Base-by-base conservation (phyloP, 2,329 filamentous ascomycete species). In the Claviceps purpurea region DNA sequence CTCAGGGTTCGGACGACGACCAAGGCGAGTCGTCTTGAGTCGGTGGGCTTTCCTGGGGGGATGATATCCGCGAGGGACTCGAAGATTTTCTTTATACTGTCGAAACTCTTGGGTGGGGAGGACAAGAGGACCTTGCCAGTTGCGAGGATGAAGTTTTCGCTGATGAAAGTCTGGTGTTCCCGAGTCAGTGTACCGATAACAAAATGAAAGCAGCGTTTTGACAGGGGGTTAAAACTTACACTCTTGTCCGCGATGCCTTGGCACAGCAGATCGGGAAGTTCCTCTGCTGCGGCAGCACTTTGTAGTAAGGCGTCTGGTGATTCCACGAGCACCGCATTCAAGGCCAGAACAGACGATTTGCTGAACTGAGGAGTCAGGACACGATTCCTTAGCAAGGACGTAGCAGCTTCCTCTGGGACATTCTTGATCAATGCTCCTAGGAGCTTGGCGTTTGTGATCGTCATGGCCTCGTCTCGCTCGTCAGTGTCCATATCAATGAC, bases 341-440 rank as follows among this genome's bases (percentile, higher is more conserved):
- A 77, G 4, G 87, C 86, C 43, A 98, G 76, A 4, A 94, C 79
- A 0, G 91, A 95, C 0, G 88, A 77, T 59, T 84, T 84, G 58
- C 75, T 90, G 61, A 87, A 84, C 54, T 89, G 78, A 7, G 80
- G 76, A 5, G 85, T 85, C 49, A 95, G 75, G n/a, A 93, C 86
- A 24, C 91, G 82, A 60, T 83, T 84, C 70, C 82, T 86, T 50
- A 79, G 68, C 52, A 80, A 62, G 14, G 62, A 62, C 16, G 71
- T 67, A 2, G 88, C 86, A 54, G 79, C 79, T 14, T 94, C 86
- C 34, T 77, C 68, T 0, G 89, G 82, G 6, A 97, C 78, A 56
- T 90, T 89, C 71, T 89, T 91, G 61, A 96, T 84, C 50, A 98
- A 77, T 2, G 89, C 89, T 49, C 90, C 91, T 14, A 98, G 78